Evolutionary conservation across 139 green algal species (phyloP).

Genomic region (Chlorella sorokiniana): DNA sequence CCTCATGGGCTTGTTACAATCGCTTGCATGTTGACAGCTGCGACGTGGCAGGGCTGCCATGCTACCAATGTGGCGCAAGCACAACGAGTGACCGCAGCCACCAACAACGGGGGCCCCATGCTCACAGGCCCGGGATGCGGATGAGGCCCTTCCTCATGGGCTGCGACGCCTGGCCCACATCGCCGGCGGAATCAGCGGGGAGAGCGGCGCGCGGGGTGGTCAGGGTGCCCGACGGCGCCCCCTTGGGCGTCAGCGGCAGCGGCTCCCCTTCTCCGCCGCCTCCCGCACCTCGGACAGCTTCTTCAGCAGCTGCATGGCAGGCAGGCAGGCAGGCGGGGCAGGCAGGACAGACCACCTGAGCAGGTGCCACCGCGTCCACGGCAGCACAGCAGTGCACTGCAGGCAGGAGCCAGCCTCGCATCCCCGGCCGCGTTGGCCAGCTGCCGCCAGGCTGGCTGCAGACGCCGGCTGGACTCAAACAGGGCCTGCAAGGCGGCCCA

Average conservation of each 20-base stretch:
- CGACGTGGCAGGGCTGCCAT: no score
- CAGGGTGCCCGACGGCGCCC: no score
- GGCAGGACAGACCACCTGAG: background rate
- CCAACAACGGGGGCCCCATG: background rate
- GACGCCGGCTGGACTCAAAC: background rate
- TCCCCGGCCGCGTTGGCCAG: no score
- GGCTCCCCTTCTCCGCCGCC: constrained; percentile 5
- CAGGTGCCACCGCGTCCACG: background rate
- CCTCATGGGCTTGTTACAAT: no score
- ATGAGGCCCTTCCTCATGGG: constrained; percentile 10
- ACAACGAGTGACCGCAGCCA: background rate
- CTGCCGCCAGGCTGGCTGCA: no score
- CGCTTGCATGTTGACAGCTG: no score
- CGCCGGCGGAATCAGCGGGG: background rate
- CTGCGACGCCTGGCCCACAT: background rate
- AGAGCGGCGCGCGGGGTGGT: background rate
- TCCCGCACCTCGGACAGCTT: constrained; percentile 16
- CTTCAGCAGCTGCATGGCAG: background rate
- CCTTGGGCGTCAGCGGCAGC: constrained; percentile 16
- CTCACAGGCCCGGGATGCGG: constrained; percentile 15
- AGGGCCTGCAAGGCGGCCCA: background rate
- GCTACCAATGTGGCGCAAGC: no score
- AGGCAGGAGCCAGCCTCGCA: no score
- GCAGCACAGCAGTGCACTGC: background rate
- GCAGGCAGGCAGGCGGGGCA: background rate